phyloP scores from a whole-genome alignment of 148 eudicot species.

The Nyssa sinensis region DNA sequence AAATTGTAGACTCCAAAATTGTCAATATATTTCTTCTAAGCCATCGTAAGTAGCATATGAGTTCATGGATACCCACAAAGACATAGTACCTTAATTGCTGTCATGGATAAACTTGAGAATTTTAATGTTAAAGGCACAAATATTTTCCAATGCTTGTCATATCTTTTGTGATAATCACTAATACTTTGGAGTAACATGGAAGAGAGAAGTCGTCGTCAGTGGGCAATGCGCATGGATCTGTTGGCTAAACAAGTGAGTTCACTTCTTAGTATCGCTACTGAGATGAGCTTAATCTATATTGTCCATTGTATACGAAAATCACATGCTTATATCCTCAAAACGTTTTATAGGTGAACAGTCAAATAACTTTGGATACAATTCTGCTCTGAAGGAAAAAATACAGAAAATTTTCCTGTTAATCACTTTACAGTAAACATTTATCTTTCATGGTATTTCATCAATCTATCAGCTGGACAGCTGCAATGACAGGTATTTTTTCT shows the following conservation, averaged over 20 bases:
- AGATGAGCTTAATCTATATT: background rate
- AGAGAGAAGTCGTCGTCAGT: too few relatives aligned
- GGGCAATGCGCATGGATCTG: background rate
- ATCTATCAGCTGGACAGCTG: slow-evolving; percentile 81
- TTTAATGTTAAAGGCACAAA: too few relatives aligned
- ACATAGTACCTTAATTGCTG: too few relatives aligned
- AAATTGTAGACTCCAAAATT: too few relatives aligned
- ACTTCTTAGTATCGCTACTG: background rate
- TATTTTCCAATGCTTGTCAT: too few relatives aligned
- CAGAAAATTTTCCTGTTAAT: slow-evolving; percentile 26
- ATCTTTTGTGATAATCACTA: too few relatives aligned
- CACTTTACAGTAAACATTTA: slow-evolving; percentile 13
- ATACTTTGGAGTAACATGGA: too few relatives aligned
- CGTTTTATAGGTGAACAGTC: background rate
- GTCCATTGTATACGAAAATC: background rate
- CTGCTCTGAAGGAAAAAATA: slow-evolving; percentile 11
- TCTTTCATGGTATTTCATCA: slow-evolving; percentile 13
- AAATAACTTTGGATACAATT: background rate
- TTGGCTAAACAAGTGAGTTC: too few relatives aligned
- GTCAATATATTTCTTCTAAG: too few relatives aligned
- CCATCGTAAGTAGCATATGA: too few relatives aligned
- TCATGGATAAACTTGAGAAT: too few relatives aligned
- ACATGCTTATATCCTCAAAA: background rate
- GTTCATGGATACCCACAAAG: too few relatives aligned
- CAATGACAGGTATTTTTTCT: slow-evolving; percentile 81